These are phyloP conservation scores for Begonia fuchsioides DNA, from an alignment of 306 rosid genomes.

Conservation along the genomic window DNA sequence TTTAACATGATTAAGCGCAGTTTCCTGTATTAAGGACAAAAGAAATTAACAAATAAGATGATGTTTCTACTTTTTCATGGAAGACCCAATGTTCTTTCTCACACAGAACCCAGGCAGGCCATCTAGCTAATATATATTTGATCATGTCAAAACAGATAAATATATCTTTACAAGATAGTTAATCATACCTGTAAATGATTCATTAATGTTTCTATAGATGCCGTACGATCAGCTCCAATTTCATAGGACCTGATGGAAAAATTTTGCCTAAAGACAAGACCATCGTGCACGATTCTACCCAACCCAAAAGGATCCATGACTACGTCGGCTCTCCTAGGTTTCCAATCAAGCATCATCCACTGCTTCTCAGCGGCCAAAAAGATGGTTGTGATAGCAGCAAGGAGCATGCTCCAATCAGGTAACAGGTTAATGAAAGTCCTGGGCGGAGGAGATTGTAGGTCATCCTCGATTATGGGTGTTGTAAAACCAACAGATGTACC, in stretches of 20 bases:
- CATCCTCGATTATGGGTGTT: constrained; percentile 33
- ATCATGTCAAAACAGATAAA: no score
- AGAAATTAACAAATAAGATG: background rate
- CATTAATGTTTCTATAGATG: constrained; percentile 92
- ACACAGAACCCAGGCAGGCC: no score
- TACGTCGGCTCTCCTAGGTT: constrained; percentile 89
- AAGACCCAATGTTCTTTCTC: no score
- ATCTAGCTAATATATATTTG: no score
- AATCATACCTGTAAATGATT: constrained; percentile 84
- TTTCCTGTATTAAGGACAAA: constrained; percentile 46
- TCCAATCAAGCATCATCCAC: constrained; percentile 99
- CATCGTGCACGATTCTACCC: constrained; percentile 93
- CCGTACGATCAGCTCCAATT: constrained; percentile 98
- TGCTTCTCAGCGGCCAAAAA: constrained; percentile 99
- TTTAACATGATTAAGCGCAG: constrained; percentile 97
- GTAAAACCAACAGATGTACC: constrained; percentile 51
- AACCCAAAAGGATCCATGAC: constrained; percentile 83
- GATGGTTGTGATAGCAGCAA: constrained; percentile 93
- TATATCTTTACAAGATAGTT: background rate
- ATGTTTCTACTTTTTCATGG: no score
- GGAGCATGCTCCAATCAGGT: constrained; percentile 99
- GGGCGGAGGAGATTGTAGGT: constrained; percentile 44
- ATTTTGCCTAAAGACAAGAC: constrained; percentile 77
- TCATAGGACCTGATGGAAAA: constrained; percentile 96
- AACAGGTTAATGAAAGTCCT: constrained; percentile 88